These are phyloP conservation scores for Thermothielavioides terrestris DNA, from an alignment of 495 filamentous ascomycete species.

Conservation along the genomic window DNA sequence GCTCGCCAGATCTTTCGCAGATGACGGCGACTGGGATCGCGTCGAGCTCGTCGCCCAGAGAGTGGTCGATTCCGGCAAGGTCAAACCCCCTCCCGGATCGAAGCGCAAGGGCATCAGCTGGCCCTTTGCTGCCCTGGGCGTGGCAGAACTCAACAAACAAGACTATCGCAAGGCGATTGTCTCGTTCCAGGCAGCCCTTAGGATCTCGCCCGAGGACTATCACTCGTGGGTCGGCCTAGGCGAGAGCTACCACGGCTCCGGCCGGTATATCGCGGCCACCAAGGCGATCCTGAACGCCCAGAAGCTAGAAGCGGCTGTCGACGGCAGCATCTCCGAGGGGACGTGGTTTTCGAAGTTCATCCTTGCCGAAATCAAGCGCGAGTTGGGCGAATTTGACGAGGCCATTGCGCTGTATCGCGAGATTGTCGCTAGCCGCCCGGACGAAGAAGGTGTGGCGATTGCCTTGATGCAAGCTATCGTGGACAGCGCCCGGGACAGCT, in stretches of 20 bases:
- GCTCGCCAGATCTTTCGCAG: conserved; percentile 74
- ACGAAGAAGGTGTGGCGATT: conserved; percentile 78
- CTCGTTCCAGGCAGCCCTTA: conserved; percentile 84
- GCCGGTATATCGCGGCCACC: conserved; percentile 82
- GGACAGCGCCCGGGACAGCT: conserved; percentile 65
- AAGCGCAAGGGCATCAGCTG: conserved; percentile 88
- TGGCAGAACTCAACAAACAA: conserved; percentile 93
- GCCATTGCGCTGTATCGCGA: conserved; percentile 66
- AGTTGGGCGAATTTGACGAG: conserved; percentile 79
- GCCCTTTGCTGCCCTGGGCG: conserved; percentile 91
- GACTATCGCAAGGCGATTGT: conserved; percentile 79
- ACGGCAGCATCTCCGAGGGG: conserved; percentile 40
- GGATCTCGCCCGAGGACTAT: conserved; percentile 76
- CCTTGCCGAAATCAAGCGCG: conserved; percentile 88
- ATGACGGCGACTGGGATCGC: conserved; percentile 89
- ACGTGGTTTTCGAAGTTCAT: conserved; percentile 95
- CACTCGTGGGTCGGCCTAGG: conserved; percentile 94
- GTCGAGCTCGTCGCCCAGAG: conserved; percentile 88
- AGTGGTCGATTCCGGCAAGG: conserved; percentile 86
- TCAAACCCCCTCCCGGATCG: conserved; percentile 79
- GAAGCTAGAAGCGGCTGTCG: conserved; percentile 50
- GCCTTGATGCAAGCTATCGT: conserved; percentile 79
- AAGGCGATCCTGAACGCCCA: conserved; percentile 82
- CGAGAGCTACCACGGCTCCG: conserved; percentile 91
- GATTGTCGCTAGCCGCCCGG: conserved; percentile 55